A percentile compares a stretch with the other conserved stretches of the same genome.
Conservation (phyloP, 345 rosid species). For the Citrus maxima region DNA sequence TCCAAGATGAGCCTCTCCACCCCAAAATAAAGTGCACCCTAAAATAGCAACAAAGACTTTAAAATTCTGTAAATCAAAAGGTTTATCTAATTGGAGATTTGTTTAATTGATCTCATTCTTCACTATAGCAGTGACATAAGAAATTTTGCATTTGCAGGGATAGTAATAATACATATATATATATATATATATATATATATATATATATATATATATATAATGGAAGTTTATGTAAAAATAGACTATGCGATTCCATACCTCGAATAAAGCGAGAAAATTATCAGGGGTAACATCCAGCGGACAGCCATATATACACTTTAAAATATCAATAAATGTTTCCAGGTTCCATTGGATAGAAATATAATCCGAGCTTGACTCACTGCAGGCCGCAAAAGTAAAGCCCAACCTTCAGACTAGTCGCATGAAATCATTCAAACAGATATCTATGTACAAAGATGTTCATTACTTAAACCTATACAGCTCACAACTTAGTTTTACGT, state of each 20-base stretch:
- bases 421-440: neutral
- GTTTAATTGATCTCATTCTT: neutral
- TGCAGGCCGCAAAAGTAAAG: slow-evolving; percentile 21
- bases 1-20: slow-evolving; percentile 49
- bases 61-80: neutral
- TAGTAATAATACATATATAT: neutral
- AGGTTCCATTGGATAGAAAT: slow-evolving; percentile 50
- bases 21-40: slow-evolving; percentile 74
- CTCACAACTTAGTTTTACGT: neutral
- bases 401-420: neutral
- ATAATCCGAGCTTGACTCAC: slow-evolving; percentile 48
- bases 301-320: slow-evolving; percentile 48
- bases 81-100: neutral
- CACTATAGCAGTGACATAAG: neutral
- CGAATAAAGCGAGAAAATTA: slow-evolving; percentile 54
- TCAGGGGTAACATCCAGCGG: slow-evolving; percentile 38
- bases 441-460: neutral
- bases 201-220: neutral
- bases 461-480: neutral
- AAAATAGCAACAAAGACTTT: slow-evolving; percentile 1
- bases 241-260: slow-evolving; percentile 29
- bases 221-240: neutral
- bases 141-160: neutral
- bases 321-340: slow-evolving; percentile 45
- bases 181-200: neutral